Conservation (phyloP, 169 alveolate species). For the Plasmodium gonderi region DNA sequence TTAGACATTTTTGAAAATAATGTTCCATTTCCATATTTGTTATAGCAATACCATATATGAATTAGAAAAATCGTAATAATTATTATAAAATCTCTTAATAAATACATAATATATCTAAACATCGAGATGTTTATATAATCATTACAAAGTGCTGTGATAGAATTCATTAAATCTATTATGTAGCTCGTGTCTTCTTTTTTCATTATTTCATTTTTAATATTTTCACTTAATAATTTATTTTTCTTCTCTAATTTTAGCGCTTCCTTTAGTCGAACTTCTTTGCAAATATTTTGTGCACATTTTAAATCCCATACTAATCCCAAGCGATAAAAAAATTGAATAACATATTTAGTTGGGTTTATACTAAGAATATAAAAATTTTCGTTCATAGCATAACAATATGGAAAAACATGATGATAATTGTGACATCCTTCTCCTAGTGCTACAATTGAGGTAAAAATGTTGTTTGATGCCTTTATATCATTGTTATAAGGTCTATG, state of each 20-base stretch:
- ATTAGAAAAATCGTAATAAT: conserved; percentile 52
- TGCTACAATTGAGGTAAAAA: conserved; percentile 85
- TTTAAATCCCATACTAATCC: conserved; percentile 76
- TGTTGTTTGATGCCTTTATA: conserved; percentile 76
- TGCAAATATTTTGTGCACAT: conserved; percentile 67
- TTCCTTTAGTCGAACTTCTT: conserved; percentile 67
- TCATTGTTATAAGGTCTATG: conserved; percentile 79
- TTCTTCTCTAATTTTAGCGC: conserved; percentile 50
- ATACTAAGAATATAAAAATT: conserved; percentile 72
- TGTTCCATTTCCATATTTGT: conserved; percentile 74
- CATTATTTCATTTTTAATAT: conserved; percentile 72
- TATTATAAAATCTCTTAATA: conserved; percentile 52
- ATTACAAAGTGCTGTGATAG: conserved; percentile 53
- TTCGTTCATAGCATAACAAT: conserved; percentile 89
- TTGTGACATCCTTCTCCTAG: conserved; percentile 92
- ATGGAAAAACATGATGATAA: conserved; percentile 90
- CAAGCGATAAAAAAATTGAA: conserved; percentile 50
- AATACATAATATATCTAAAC: conserved; percentile 49
- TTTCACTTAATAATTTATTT: conserved; percentile 68
- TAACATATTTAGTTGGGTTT: conserved; percentile 64
- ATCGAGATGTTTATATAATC: conserved; percentile 66
- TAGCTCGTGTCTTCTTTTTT: conserved; percentile 72
- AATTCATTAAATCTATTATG: conserved; percentile 62
- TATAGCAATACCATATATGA: conserved; percentile 58
- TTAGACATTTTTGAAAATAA: conserved; percentile 38